Conservation (phyloP, 2,329 filamentous ascomycete genomes). For the Nemania bipapillata region DNA sequence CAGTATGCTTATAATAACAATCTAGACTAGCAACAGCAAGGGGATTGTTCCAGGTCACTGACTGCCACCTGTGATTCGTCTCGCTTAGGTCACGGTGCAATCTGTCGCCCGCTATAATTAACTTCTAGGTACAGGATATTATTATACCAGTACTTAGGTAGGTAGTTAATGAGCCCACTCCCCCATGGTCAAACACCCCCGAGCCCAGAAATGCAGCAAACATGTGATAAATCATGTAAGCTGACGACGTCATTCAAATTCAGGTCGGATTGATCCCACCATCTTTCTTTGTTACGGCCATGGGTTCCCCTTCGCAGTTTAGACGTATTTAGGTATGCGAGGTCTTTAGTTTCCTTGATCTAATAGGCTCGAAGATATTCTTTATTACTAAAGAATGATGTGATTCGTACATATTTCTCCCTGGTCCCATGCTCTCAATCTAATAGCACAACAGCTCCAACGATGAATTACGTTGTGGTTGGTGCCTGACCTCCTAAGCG, state of each 20-base stretch:
- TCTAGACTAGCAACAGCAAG: background rate
- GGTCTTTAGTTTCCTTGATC: no score
- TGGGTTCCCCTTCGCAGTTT: background rate
- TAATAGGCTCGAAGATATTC: no score
- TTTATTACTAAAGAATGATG: background rate
- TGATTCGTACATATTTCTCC: background rate
- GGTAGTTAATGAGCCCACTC: background rate
- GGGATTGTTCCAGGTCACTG: background rate
- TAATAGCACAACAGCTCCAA: background rate
- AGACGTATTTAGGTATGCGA: background rate
- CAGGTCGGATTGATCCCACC: background rate
- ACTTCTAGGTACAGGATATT: no score
- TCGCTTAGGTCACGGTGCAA: background rate
- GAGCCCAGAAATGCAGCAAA: background rate
- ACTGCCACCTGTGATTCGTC: background rate
- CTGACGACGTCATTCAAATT: constrained; percentile 9
- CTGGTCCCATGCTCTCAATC: no score
- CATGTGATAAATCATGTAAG: constrained; percentile 1
- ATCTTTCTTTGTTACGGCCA: background rate
- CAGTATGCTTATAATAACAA: background rate
- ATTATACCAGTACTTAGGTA: background rate
- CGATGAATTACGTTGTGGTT: background rate
- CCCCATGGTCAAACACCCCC: background rate
- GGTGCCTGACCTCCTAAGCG: background rate
- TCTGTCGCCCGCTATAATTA: background rate